These are phyloP conservation scores for Metarhizium guizhouense DNA, from an alignment of 2,329 filamentous ascomycete species.

Conservation along the genomic window DNA sequence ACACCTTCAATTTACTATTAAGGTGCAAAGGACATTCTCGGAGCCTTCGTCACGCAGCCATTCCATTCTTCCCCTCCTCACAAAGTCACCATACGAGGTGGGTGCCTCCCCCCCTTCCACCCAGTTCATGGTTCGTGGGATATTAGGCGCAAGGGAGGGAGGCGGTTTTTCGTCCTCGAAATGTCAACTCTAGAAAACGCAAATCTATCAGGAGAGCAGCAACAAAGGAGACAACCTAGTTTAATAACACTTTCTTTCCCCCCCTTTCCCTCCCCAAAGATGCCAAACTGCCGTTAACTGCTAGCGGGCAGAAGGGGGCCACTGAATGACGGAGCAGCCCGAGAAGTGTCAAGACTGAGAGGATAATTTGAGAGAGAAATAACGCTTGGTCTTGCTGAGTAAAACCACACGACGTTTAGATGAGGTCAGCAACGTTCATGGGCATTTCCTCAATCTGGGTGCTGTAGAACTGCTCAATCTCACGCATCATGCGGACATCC, in stretches of 20 bases:
- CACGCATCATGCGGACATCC: constrained; percentile 98
- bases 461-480: constrained; percentile 99
- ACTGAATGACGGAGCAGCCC: constrained; percentile 13
- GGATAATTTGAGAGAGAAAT: constrained; percentile 14
- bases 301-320: constrained; percentile 8
- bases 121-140: constrained; percentile 1
- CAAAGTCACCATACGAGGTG: constrained; percentile 12
- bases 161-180: constrained; percentile 8
- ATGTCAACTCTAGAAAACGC: constrained; percentile 25
- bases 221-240: constrained; percentile 23
- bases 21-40: constrained; percentile 24
- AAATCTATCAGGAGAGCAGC: constrained; percentile 29
- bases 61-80: constrained; percentile 17
- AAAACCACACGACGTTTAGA: constrained; percentile 40
- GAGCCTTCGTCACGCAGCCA: constrained; percentile 26
- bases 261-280: constrained; percentile 6
- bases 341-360: constrained; percentile 15
- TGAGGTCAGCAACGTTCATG: constrained; percentile 78
- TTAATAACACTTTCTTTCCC: constrained; percentile 12
- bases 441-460: constrained; percentile 99
- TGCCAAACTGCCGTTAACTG: constrained; percentile 17
- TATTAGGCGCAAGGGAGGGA: not conserved
- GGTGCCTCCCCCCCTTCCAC: constrained; percentile 16
- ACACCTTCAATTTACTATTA: constrained; percentile 23
- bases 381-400: not conserved